A percentile compares a stretch with the other conserved stretches of the same genome.
Conservation (phyloP, 2,329 filamentous ascomycete species). For the Botrytis fragariae region DNA sequence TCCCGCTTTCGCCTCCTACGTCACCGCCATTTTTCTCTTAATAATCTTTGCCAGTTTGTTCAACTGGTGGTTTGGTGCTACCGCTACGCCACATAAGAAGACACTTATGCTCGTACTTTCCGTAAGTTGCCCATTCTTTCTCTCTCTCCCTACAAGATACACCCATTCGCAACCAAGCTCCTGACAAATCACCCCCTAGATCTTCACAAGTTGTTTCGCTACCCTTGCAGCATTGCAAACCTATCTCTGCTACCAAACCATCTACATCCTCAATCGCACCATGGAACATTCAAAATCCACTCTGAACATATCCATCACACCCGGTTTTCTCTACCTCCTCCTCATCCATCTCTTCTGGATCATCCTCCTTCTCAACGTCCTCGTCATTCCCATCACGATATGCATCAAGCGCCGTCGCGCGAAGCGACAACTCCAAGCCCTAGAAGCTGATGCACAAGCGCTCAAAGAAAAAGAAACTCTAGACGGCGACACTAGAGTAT, state of each 20-base stretch:
- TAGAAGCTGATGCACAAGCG: background rate
- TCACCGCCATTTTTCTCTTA: background rate
- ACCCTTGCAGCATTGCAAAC: background rate
- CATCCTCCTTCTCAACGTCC: background rate
- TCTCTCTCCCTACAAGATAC: fast-evolving
- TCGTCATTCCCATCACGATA: background rate
- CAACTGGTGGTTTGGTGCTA: background rate
- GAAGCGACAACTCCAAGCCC: too few relatives aligned
- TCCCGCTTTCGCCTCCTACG: background rate
- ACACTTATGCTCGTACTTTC: background rate
- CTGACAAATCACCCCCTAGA: background rate
- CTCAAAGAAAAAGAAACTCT: background rate
- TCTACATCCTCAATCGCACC: background rate
- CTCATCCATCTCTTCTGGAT: background rate
- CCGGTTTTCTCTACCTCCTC: background rate
- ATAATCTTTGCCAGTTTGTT: background rate
- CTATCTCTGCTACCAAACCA: background rate
- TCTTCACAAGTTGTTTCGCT: background rate
- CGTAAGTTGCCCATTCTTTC: background rate
- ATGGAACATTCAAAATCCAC: background rate
- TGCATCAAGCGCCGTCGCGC: background rate
- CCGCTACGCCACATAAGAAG: background rate
- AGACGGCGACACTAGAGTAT: background rate
- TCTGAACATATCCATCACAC: background rate
- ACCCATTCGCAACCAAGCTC: background rate